Conservation (phyloP, 805 yeast species). For the Wickerhamomyces pijperi region DNA sequence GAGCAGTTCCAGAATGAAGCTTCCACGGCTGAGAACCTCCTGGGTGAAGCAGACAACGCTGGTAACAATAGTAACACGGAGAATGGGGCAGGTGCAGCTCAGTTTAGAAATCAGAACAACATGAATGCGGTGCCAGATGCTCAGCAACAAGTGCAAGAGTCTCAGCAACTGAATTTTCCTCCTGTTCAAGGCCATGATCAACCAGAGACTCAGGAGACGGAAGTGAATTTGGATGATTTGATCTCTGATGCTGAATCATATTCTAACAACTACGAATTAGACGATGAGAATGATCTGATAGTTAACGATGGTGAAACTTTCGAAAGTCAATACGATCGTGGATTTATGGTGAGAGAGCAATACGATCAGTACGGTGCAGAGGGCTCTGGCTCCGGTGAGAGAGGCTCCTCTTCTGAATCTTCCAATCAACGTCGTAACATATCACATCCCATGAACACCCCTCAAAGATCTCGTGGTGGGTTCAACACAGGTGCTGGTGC, state of each 20-base stretch:
- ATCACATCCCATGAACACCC: not conserved
- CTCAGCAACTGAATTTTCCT: slow-evolving; percentile 2
- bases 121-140: slow-evolving; percentile 2
- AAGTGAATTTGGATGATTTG: slow-evolving; percentile 30
- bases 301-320: slow-evolving; percentile 8
- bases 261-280: slow-evolving; percentile 26
- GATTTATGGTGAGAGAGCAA: slow-evolving; percentile 17
- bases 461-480: not conserved
- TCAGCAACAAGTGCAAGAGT: slow-evolving; percentile 1
- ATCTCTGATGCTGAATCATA: slow-evolving; percentile 30
- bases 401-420: not conserved
- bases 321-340: slow-evolving; percentile 17
- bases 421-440: not conserved
- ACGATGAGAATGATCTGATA: slow-evolving; percentile 20
- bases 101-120: not conserved
- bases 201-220: slow-evolving; percentile 7
- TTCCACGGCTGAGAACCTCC: slow-evolving; percentile 19
- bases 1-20: slow-evolving; percentile 15
- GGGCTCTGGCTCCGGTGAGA: not conserved
- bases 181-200: not conserved
- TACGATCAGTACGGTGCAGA: slow-evolving; percentile 8
- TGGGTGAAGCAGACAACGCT: slow-evolving; percentile 18
- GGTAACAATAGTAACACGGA: not conserved
- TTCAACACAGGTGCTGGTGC: not conserved
- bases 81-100: not conserved